Evolutionary conservation across 2,329 filamentous ascomycete genomes (phyloP).

Genomic region (Lasiodiplodia hormozganensis): DNA sequence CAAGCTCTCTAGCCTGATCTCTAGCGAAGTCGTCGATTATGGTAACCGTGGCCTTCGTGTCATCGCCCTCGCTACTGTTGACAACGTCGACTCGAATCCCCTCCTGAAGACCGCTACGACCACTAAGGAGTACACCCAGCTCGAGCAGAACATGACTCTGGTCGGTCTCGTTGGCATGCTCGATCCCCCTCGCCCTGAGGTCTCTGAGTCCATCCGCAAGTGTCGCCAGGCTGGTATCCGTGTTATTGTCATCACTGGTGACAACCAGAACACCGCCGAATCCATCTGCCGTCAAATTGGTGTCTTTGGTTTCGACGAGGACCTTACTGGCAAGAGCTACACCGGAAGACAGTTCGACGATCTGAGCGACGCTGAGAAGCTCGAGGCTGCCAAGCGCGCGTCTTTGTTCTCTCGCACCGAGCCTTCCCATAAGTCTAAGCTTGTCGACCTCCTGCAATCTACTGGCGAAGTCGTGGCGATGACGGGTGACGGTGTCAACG

Average conservation of each 20-base stretch:
- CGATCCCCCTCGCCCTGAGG: conserved; percentile 93
- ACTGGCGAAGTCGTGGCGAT: conserved; percentile 95
- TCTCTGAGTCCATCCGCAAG: conserved; percentile 81
- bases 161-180: conserved; percentile 95
- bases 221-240: conserved; percentile 94
- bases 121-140: conserved; percentile 79
- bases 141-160: conserved; percentile 94
- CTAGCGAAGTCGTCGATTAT: conserved; percentile 84
- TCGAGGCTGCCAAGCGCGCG: conserved; percentile 82
- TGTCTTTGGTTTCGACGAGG: conserved; percentile 81
- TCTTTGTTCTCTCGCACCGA: conserved; percentile 96
- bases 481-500: conserved; percentile 99
- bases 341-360: conserved; percentile 95
- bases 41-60: conserved; percentile 92
- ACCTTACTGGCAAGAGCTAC: conserved; percentile 89
- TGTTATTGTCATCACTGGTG: conserved; percentile 96
- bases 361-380: conserved; percentile 77
- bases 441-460: conserved; percentile 94
- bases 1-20: conserved; percentile 72
- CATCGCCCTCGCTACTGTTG: conserved; percentile 87
- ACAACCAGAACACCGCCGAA: conserved; percentile 97
- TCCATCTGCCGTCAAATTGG: conserved; percentile 98
- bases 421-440: conserved; percentile 94
- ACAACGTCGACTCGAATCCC: conserved; percentile 74
- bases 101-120: conserved; percentile 78